Base-by-base conservation (phyloP, 495 filamentous ascomycete genomes). In the Penicillium coprophilum region DNA sequence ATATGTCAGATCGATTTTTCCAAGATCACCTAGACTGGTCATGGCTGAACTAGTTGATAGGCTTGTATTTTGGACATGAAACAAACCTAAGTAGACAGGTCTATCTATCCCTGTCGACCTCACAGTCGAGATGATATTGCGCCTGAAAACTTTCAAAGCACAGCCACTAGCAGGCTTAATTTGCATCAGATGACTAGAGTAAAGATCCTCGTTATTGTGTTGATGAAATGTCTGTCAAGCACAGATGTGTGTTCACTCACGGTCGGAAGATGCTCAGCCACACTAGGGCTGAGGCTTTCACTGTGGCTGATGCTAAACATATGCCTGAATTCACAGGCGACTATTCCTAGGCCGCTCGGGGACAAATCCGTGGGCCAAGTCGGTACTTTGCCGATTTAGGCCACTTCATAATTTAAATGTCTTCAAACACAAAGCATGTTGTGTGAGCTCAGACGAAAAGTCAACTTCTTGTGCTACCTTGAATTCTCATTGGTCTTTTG, bases 221-320 rank as follows among this genome's bases (percentile, higher is more conserved):
- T 17, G 27, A 17, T 15, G 23, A 43, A 36, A 23, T 10, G 45
- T 40, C n/a, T 56, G 27, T 53, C 27, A n/a, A 57, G 28, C 11
- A 17, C n/a, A 28, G 30, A 53, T 56, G 58, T 58, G 34, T 61
- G 66, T 65, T 65, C 61, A 63, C 57, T 62, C 54, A 58, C 34
- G 59, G 45, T 41, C 50, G 50, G 50, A 50, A 53, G 17, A 28
- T 54, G 28, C 21, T 41, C 39, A 65, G 61, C 64, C 61, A 60
- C 66, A 62, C 20, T 46, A 28, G 30, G 52, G 20, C 28, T 59
- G 56, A 53, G 41, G 52, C 50, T 38, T 34, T 5, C 13, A 15
- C 21, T 24, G 50, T 59, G 46, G 43, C 34, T 58, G 48, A 17
- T 52, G 27, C 1, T 1, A 3, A 3, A 13, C 19, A 0, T 1